Evolutionary conservation across 257 asterid species (phyloP).

Genomic region (Solanum bulbocastanum): DNA sequence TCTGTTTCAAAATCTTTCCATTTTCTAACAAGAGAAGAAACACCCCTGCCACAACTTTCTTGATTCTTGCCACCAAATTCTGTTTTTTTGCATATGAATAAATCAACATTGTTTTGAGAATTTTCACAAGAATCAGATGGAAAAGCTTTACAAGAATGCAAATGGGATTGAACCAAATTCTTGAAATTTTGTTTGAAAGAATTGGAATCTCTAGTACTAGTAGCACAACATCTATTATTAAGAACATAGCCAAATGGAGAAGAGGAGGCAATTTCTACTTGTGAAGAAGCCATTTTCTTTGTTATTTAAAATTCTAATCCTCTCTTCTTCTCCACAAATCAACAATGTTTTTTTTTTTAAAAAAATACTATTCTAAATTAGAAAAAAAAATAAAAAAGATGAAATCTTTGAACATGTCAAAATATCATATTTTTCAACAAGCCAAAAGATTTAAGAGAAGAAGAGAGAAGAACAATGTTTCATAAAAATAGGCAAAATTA

Average conservation of each 20-base stretch:
- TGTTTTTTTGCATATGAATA: constrained; percentile 25
- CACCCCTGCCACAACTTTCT: constrained; percentile 35
- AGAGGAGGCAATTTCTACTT: constrained; percentile 23
- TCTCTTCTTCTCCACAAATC: neutral
- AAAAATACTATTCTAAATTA: neutral
- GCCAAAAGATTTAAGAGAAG: neutral
- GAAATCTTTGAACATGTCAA: neutral
- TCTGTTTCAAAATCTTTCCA: constrained; percentile 63
- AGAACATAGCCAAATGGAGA: constrained; percentile 15
- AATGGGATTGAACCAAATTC: constrained; percentile 21
- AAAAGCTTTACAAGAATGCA: constrained; percentile 4
- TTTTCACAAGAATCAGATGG: constrained; percentile 5
- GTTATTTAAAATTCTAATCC: neutral
- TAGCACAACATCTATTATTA: neutral
- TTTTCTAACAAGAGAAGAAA: constrained; percentile 67
- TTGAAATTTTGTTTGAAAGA: constrained; percentile 18
- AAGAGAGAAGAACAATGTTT: neutral
- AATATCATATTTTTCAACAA: neutral
- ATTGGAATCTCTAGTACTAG: neutral
- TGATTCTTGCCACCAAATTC: constrained; percentile 7
- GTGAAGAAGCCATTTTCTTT: constrained; percentile 26
- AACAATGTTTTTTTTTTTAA: neutral
- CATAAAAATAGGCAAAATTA: neutral
- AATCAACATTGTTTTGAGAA: constrained; percentile 23
- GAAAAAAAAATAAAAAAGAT: neutral